Evolutionary conservation across 208 protist species (phyloP).

Genomic region (Trypanosomatidae sp.): DNA sequence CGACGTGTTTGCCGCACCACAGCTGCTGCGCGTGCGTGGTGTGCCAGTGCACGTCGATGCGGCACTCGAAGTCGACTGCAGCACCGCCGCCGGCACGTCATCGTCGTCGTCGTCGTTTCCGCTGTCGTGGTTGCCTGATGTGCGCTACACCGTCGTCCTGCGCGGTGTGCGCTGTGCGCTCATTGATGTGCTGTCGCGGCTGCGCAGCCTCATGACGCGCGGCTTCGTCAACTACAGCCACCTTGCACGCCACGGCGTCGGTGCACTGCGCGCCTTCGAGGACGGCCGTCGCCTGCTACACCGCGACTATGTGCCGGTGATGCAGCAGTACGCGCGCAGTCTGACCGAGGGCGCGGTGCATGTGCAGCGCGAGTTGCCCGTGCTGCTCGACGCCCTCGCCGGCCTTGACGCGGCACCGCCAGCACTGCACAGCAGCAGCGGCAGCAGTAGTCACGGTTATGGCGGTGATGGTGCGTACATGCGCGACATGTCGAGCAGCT

Average conservation of each 20-base stretch:
- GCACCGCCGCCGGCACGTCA: not conserved
- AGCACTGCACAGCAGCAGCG: conserved; percentile 28
- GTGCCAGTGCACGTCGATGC: conserved; percentile 8
- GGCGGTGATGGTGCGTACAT: too few relatives aligned
- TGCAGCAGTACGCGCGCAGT: conserved; percentile 26
- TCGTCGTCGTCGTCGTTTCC: conserved; percentile 16
- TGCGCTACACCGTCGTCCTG: conserved; percentile 54
- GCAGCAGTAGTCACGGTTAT: too few relatives aligned
- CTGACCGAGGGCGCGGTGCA: conserved; percentile 49
- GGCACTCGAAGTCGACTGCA: conserved; percentile 6
- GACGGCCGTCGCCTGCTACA: conserved; percentile 42
- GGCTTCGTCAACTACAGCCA: conserved; percentile 75
- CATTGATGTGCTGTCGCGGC: conserved; percentile 41
- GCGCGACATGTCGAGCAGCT: too few relatives aligned
- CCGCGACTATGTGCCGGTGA: conserved; percentile 42
- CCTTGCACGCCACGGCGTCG: conserved; percentile 53
- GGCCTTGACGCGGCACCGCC: conserved; percentile 7
- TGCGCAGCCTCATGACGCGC: conserved; percentile 17
- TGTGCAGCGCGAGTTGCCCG: conserved; percentile 35
- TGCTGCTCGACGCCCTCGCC: conserved; percentile 31
- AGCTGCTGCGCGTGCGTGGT: conserved; percentile 1
- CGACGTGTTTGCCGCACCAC: not conserved
- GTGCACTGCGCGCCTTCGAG: conserved; percentile 35
- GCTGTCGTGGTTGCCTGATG: conserved; percentile 22
- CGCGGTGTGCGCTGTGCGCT: conserved; percentile 46